Conservation (phyloP, 2,329 filamentous ascomycete genomes). For the Reticulascus tulasneorum region DNA sequence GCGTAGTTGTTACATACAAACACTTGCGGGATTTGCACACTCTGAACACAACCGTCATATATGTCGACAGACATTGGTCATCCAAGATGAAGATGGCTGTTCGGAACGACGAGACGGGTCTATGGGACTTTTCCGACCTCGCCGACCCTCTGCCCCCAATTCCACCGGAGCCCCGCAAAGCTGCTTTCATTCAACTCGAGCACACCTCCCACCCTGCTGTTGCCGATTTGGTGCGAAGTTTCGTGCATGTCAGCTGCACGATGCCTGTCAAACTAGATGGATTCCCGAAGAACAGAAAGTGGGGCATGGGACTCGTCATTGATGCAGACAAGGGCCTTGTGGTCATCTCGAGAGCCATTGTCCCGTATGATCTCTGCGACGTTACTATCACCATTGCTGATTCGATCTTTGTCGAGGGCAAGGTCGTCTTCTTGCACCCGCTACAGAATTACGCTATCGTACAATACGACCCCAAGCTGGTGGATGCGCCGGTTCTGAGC, state of each 20-base stretch:
- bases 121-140: constrained; percentile 93
- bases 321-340: constrained; percentile 95
- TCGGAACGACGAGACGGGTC: constrained; percentile 81
- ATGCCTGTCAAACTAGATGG: constrained; percentile 97
- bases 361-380: constrained; percentile 95
- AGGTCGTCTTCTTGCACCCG: constrained; percentile 93
- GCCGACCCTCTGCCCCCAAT: constrained; percentile 74
- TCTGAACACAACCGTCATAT: constrained; percentile 85
- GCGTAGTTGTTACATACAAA: constrained; percentile 93
- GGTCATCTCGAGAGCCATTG: constrained; percentile 86
- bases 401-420: constrained; percentile 89
- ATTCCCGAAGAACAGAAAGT: constrained; percentile 92
- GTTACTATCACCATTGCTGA: constrained; percentile 95
- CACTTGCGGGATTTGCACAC: constrained; percentile 94
- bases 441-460: constrained; percentile 96
- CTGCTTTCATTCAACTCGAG: constrained; percentile 87
- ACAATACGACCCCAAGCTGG: constrained; percentile 87
- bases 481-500: constrained; percentile 89
- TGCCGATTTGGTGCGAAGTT: constrained; percentile 90
- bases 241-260: constrained; percentile 86
- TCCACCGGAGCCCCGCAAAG: constrained; percentile 68
- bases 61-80: constrained; percentile 93
- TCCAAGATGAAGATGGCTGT: constrained; percentile 90
- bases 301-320: constrained; percentile 94
- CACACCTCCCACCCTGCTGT: constrained; percentile 84